phyloP scores from a whole-genome alignment of 2,329 filamentous ascomycete species.

The Westerdykella aurantiaca region DNA sequence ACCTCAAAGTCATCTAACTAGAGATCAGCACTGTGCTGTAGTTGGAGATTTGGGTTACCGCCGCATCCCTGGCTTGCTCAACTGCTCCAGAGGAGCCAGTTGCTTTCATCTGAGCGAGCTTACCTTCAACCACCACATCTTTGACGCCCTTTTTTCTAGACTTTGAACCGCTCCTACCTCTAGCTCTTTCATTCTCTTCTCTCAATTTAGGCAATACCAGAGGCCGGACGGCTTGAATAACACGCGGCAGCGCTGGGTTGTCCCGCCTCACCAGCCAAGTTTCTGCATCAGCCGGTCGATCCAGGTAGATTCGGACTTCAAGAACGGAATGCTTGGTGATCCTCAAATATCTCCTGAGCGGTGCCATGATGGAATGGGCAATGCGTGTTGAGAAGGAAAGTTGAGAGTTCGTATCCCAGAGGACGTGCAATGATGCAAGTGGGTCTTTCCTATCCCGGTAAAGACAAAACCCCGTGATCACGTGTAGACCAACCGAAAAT shows the following conservation, averaged over 20 bases:
- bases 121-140: constrained; percentile 78
- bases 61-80: constrained; percentile 56
- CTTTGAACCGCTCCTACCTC: constrained; percentile 50
- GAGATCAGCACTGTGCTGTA: constrained; percentile 79
- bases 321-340: constrained; percentile 91
- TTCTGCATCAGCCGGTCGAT: constrained; percentile 75
- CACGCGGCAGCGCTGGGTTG: constrained; percentile 68
- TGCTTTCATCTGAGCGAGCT: constrained; percentile 15
- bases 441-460: too few relatives aligned
- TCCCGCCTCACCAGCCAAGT: constrained; percentile 78
- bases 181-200: constrained; percentile 68
- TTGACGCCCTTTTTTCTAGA: constrained; percentile 80
- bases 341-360: constrained; percentile 79
- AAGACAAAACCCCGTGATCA: too few relatives aligned
- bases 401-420: too few relatives aligned
- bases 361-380: constrained; percentile 59
- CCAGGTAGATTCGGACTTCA: constrained; percentile 94
- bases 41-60: constrained; percentile 60
- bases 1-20: constrained; percentile 86
- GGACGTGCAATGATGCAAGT: too few relatives aligned
- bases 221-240: constrained; percentile 80
- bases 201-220: constrained; percentile 84
- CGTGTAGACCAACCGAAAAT: too few relatives aligned
- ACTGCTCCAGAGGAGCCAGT: too few relatives aligned
- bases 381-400: neutral